phyloP scores from a whole-genome alignment of 768 basidiomycete species.

The Leucogyrophana mollusca region DNA sequence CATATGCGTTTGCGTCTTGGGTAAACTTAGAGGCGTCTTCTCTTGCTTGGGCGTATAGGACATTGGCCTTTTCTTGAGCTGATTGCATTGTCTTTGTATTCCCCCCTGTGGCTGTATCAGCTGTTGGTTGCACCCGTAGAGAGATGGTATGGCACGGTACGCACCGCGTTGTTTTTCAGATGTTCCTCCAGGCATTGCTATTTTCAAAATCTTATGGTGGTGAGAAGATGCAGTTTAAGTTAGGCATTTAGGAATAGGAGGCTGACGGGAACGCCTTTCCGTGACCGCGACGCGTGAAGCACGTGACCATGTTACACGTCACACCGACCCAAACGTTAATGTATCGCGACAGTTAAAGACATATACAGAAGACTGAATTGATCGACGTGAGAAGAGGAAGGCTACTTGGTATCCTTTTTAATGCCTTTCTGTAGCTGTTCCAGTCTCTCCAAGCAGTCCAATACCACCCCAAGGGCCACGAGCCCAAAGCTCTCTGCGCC shows the following conservation, averaged over 20 bases:
- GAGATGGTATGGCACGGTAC: too few relatives aligned
- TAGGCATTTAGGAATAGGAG: too few relatives aligned
- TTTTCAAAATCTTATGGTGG: too few relatives aligned
- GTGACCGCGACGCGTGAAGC: too few relatives aligned
- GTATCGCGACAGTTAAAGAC: too few relatives aligned
- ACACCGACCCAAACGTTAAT: too few relatives aligned
- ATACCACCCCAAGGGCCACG: slow-evolving; percentile 56
- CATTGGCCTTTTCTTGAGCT: neutral
- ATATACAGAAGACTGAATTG: too few relatives aligned
- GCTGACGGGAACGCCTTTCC: too few relatives aligned
- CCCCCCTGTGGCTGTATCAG: slow-evolving; percentile 16
- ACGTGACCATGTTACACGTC: too few relatives aligned
- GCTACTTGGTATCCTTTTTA: slow-evolving; percentile 15
- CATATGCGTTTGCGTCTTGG: slow-evolving; percentile 26
- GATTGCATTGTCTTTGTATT: slow-evolving; percentile 13
- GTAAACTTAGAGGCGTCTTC: slow-evolving; percentile 9
- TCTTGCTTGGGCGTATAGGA: neutral
- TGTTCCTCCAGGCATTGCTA: too few relatives aligned
- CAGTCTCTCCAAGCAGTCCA: slow-evolving; percentile 54
- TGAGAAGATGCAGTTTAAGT: too few relatives aligned
- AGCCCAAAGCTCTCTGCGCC: slow-evolving; percentile 69
- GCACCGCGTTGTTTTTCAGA: slow-evolving; percentile 15
- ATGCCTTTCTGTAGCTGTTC: slow-evolving; percentile 20
- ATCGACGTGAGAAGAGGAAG: slow-evolving; percentile 17
- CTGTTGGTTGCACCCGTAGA: too few relatives aligned